A percentile compares a stretch with the other conserved stretches of the same genome.
These are phyloP conservation scores for Cenchrus americanus DNA, from an alignment of 176 grass and related monocot genomes.

Conservation along the genomic window DNA sequence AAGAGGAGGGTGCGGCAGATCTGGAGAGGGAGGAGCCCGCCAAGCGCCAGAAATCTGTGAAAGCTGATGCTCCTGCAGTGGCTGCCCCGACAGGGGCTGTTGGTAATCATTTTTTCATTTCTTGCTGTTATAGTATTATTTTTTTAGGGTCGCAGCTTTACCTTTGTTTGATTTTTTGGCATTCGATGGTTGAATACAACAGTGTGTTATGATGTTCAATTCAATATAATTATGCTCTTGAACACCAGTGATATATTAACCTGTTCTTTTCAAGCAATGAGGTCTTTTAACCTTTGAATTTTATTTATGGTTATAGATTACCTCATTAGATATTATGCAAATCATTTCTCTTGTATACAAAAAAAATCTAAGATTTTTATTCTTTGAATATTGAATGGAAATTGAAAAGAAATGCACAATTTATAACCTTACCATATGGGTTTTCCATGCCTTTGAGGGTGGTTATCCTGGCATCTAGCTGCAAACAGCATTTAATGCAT, in stretches of 20 bases:
- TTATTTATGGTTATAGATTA: background rate
- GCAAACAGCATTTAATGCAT: too few relatives aligned
- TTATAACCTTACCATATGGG: background rate
- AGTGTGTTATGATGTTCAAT: background rate
- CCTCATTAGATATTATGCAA: background rate
- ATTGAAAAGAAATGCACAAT: too few relatives aligned
- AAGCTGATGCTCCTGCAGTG: slow-evolving; percentile 34
- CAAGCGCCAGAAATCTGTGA: slow-evolving; percentile 60
- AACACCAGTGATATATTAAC: background rate
- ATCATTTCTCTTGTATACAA: background rate
- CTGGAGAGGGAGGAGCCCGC: slow-evolving; percentile 42
- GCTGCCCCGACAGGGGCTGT: slow-evolving; percentile 51
- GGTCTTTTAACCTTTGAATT: background rate
- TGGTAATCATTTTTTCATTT: slow-evolving; percentile 76
- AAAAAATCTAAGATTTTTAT: background rate
- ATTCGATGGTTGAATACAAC: background rate
- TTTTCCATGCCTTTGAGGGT: background rate
- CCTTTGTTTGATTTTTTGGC: background rate
- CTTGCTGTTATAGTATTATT: background rate
- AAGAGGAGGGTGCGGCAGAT: slow-evolving; percentile 54
- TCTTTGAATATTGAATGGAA: background rate
- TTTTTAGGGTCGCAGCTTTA: background rate
- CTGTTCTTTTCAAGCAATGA: background rate
- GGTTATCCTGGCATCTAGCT: background rate
- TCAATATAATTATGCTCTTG: background rate